phyloP scores from a whole-genome alignment of 169 alveolate species.

The Cryptosporidium muris region DNA sequence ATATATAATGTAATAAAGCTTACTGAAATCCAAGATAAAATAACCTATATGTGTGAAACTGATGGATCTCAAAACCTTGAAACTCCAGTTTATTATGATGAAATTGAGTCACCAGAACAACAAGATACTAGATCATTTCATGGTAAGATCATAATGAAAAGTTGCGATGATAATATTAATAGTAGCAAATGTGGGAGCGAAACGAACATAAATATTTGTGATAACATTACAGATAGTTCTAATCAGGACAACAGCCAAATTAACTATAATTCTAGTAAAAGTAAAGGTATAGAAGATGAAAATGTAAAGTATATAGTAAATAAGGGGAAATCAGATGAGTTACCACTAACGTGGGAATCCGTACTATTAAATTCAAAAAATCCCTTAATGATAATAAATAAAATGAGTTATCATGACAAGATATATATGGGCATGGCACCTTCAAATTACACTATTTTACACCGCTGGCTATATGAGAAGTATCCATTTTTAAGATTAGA shows the following conservation, averaged over 20 bases:
- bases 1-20: background rate
- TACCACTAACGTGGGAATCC: constrained; percentile 69
- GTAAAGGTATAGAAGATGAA: background rate
- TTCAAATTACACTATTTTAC: constrained; percentile 46
- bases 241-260: background rate
- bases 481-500: constrained; percentile 59
- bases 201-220: background rate
- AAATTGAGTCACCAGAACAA: constrained; percentile 55
- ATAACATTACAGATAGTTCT: background rate
- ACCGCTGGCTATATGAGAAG: constrained; percentile 28
- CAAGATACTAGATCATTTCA: constrained; percentile 23
- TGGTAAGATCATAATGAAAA: constrained; percentile 37
- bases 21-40: background rate
- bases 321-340: background rate
- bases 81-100: constrained; percentile 17
- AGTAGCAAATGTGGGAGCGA: background rate
- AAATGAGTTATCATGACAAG: constrained; percentile 38
- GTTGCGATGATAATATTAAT: background rate
- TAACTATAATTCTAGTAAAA: background rate
- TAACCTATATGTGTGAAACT: background rate
- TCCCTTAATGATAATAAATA: constrained; percentile 46
- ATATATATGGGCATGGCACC: constrained; percentile 71
- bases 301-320: background rate
- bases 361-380: constrained; percentile 45
- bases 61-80: background rate